Evolutionary conservation across 129 eudicot species (phyloP).

Genomic region (Flaveria robusta): DNA sequence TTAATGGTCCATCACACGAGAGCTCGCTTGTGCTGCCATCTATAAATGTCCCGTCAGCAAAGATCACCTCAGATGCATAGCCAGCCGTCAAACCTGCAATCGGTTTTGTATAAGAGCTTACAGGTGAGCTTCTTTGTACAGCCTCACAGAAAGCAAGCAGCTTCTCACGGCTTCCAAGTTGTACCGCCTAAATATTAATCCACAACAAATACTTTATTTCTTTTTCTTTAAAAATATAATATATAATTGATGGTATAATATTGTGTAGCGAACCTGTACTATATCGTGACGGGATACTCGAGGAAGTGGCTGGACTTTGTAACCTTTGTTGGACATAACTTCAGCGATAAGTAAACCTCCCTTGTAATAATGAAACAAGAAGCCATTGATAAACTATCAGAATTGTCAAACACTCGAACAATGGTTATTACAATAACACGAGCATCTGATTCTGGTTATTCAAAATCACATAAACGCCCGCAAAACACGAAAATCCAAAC

Average conservation of each 20-base stretch:
- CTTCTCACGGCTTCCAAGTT: conserved; percentile 80
- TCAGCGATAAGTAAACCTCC: conserved; percentile 86
- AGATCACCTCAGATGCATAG: conserved; percentile 98
- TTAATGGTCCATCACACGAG: conserved; percentile 93
- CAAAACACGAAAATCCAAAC: neutral
- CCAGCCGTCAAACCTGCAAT: conserved; percentile 89
- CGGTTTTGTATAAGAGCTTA: conserved; percentile 84
- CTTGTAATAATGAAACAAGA: conserved; percentile 40
- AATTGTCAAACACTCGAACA: neutral
- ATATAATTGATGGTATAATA: neutral
- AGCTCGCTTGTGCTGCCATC: conserved; percentile 99
- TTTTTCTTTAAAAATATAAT: neutral
- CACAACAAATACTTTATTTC: conserved; percentile 1
- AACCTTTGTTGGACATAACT: conserved; percentile 85
- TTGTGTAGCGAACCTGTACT: conserved; percentile 63
- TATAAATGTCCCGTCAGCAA: conserved; percentile 96
- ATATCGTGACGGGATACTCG: conserved; percentile 77
- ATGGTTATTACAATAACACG: neutral
- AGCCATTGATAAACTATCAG: neutral
- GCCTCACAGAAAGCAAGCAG: conserved; percentile 97
- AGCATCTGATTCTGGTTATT: neutral
- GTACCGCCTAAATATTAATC: conserved; percentile 61
- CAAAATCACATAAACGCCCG: neutral
- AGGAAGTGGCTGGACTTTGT: conserved; percentile 84
- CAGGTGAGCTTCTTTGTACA: conserved; percentile 96